These are phyloP conservation scores for Perilla frutescens DNA, from an alignment of 257 asterid species.

Conservation along the genomic window DNA sequence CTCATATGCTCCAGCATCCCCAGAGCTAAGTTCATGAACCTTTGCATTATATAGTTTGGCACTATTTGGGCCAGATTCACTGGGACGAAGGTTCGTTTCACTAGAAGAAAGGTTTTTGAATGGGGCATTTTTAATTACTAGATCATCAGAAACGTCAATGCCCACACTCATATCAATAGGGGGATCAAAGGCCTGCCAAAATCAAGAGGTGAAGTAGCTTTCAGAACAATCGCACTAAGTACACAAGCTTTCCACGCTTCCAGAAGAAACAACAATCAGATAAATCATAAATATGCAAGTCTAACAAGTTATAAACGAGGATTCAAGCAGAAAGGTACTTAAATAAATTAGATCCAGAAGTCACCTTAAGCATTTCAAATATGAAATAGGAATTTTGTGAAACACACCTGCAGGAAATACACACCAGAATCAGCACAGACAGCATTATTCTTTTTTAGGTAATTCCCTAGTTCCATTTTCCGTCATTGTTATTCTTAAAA, in stretches of 20 bases:
- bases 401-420: slow-evolving; percentile 72
- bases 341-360: slow-evolving; percentile 22
- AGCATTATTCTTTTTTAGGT: background rate
- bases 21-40: slow-evolving; percentile 42
- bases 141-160: slow-evolving; percentile 51
- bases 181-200: slow-evolving; percentile 90
- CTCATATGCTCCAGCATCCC: slow-evolving; percentile 40
- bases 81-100: slow-evolving; percentile 41
- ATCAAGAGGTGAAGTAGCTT: slow-evolving; percentile 31
- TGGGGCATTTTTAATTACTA: slow-evolving; percentile 45
- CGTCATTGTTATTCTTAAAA: background rate
- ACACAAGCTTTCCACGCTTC: slow-evolving; percentile 24
- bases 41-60: slow-evolving; percentile 39
- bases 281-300: slow-evolving; percentile 15
- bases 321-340: slow-evolving; percentile 20
- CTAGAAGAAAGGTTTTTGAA: slow-evolving; percentile 42
- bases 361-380: slow-evolving; percentile 98
- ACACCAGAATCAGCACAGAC: slow-evolving; percentile 35
- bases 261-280: slow-evolving; percentile 14
- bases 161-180: slow-evolving; percentile 86
- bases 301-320: slow-evolving; percentile 8
- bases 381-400: slow-evolving; percentile 87
- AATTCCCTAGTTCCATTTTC: background rate
- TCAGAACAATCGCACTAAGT: slow-evolving; percentile 31
- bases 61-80: slow-evolving; percentile 44